Evolutionary conservation across 495 filamentous ascomycete genomes (phyloP), one percentile per base, ranked within the genome.

Genomic region (Penicillium salamii): DNA sequence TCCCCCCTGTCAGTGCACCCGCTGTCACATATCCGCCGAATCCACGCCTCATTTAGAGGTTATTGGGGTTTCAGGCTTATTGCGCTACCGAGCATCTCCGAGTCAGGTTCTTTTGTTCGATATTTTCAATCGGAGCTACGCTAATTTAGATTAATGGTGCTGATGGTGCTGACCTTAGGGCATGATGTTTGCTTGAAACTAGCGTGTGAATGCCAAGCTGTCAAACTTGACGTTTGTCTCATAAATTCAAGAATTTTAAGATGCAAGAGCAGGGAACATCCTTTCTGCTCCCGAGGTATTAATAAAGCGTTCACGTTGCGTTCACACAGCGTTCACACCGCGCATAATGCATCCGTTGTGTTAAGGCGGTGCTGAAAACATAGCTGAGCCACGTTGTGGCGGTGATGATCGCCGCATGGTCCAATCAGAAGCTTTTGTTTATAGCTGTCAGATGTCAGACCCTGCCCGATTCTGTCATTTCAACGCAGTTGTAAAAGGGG

Each of bases 11-110:
- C 50, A 48, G 36, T 32, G 35, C 35, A 44, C 50, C 59, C 56
- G 57, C 57, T 60, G 59, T 57, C 60, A 61, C 55, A 53, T 52
- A 42, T 31, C 37, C 38, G 23, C 31, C 43, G 24, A 41, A 13
- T 49, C 15, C 45, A 38, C 45, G 51, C 52, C 54, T 61, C 49
- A 48, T 23, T 40, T 17, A 32, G 26, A 40, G 19, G 7, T 32
- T 32, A 11, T 32, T 32, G 29, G 7, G 7, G 61, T 64, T 64
- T 64, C 61, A 64, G 58, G 54, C 47, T 59, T 37, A 57, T 59
- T 54, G 55, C 50, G 52, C 56, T 46, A 15, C 60, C 54, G 60
- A 61, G 36, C 35, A 64, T 29, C 36, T 53, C 54, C 54, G 61
- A 36, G 28, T n/a, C 43, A 34, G 31, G 43, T 12, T 49, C 21